Evolutionary conservation across 257 asterid genomes (phyloP).

Genomic region (Gentiana macrophylla): DNA sequence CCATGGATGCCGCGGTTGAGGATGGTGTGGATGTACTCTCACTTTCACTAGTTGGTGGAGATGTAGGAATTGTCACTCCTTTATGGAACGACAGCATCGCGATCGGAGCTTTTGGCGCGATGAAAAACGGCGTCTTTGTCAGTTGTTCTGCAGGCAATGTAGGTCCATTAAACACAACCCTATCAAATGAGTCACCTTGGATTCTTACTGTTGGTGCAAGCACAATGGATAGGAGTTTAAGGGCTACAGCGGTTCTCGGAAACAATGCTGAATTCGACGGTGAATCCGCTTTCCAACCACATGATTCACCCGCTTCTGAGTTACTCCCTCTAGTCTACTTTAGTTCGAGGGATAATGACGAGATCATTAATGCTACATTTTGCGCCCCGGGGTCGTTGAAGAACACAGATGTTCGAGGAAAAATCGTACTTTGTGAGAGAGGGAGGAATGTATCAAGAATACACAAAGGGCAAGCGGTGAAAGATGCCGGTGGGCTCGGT

Average conservation of each 20-base stretch:
- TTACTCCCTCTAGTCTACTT: constrained; percentile 14
- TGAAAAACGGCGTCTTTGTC: constrained; percentile 16
- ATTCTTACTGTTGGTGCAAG: constrained; percentile 29
- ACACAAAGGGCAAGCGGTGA: constrained; percentile 14
- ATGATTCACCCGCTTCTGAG: constrained; percentile 1
- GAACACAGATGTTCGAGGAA: constrained; percentile 11
- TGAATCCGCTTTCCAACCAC: constrained; percentile 17
- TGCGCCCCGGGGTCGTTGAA: constrained; percentile 8
- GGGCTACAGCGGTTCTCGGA: constrained; percentile 16
- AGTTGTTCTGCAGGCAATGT: constrained; percentile 20
- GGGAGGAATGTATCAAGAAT: constrained; percentile 7
- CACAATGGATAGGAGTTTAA: constrained; percentile 16
- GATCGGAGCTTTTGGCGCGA: constrained; percentile 17
- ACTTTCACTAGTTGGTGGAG: constrained; percentile 12
- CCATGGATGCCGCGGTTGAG: constrained; percentile 29
- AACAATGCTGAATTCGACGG: constrained; percentile 14
- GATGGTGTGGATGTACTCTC: constrained; percentile 23
- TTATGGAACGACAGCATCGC: constrained; percentile 11
- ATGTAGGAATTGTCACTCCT: not conserved
- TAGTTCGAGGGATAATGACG: constrained; percentile 5
- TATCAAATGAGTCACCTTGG: constrained; percentile 22
- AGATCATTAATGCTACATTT: not conserved
- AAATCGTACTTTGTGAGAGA: constrained; percentile 18
- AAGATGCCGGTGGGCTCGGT: constrained; percentile 21
- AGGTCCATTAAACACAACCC: constrained; percentile 10